phyloP scores from a whole-genome alignment of 805 yeast species.

The Wickerhamiella shivajii region DNA sequence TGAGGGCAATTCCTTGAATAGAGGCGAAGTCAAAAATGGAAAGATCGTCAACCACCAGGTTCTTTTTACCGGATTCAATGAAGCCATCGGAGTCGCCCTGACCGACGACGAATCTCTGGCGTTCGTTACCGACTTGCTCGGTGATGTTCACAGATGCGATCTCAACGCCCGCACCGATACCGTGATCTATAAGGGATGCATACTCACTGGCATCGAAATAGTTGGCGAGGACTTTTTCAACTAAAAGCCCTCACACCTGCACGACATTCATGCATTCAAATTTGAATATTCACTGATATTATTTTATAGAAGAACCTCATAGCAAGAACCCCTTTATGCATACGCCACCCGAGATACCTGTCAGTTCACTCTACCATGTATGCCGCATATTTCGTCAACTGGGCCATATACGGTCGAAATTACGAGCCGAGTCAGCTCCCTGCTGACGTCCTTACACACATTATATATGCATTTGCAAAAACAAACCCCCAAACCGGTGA shows the following conservation, averaged over 20 bases:
- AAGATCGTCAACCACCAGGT: slow-evolving; percentile 1
- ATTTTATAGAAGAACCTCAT: neutral
- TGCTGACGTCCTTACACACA: slow-evolving; percentile 39
- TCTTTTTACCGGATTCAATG: slow-evolving; percentile 3
- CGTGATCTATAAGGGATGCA: neutral
- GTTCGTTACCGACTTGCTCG: slow-evolving; percentile 3
- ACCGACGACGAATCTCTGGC: neutral
- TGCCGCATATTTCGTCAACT: slow-evolving; percentile 26
- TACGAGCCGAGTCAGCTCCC: slow-evolving; percentile 54
- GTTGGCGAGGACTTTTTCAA: neutral
- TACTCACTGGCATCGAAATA: neutral
- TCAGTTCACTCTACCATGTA: too few relatives aligned
- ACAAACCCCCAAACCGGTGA: slow-evolving; percentile 41
- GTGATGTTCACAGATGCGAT: neutral
- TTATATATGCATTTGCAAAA: slow-evolving; percentile 65
- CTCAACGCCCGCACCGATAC: neutral
- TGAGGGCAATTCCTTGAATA: slow-evolving; percentile 4
- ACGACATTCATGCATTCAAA: neutral
- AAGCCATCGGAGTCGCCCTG: slow-evolving; percentile 7
- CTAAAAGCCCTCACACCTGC: neutral
- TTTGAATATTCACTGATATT: neutral
- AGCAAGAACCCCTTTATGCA: neutral
- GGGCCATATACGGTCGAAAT: slow-evolving; percentile 52
- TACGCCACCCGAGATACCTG: slow-evolving; percentile 1
- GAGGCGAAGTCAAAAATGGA: neutral